phyloP scores from a whole-genome alignment of 352 stramenopile species.

The Pythium phragmitis region DNA sequence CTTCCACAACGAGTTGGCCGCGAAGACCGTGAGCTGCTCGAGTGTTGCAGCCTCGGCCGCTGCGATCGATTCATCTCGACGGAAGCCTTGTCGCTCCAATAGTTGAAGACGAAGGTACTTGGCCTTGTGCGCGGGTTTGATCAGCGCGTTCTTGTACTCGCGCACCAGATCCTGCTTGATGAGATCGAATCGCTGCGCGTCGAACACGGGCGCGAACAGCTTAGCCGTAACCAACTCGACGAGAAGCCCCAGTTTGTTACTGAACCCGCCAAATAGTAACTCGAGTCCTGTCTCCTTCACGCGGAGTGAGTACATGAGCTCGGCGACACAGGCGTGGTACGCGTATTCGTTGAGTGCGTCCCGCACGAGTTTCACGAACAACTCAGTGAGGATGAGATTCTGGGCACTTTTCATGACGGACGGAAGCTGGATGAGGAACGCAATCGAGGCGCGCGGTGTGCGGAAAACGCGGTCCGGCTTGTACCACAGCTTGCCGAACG shows the following conservation, averaged over 20 bases:
- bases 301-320: slow-evolving; percentile 52
- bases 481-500: slow-evolving; percentile 64
- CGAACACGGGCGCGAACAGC: slow-evolving; percentile 34
- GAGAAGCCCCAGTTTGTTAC: slow-evolving; percentile 57
- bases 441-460: slow-evolving; percentile 58
- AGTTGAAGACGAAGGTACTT: slow-evolving; percentile 70
- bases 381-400: slow-evolving; percentile 49
- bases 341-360: slow-evolving; percentile 59
- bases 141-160: slow-evolving; percentile 63
- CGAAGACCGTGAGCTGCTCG: slow-evolving; percentile 39
- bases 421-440: slow-evolving; percentile 59
- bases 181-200: slow-evolving; percentile 45
- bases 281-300: slow-evolving; percentile 70
- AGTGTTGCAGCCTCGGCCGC: slow-evolving; percentile 44
- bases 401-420: slow-evolving; percentile 33
- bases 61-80: slow-evolving; percentile 44
- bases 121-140: slow-evolving; percentile 63
- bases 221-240: slow-evolving; percentile 44
- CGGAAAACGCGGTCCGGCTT: slow-evolving; percentile 60
- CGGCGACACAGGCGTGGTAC: slow-evolving; percentile 63
- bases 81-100: slow-evolving; percentile 57
- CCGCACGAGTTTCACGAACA: slow-evolving; percentile 65
- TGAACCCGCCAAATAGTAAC: slow-evolving; percentile 65
- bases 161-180: slow-evolving; percentile 52
- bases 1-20: slow-evolving; percentile 47